Conservation (phyloP, 2,329 filamentous ascomycete species). For the Talaromyces sp. region DNA sequence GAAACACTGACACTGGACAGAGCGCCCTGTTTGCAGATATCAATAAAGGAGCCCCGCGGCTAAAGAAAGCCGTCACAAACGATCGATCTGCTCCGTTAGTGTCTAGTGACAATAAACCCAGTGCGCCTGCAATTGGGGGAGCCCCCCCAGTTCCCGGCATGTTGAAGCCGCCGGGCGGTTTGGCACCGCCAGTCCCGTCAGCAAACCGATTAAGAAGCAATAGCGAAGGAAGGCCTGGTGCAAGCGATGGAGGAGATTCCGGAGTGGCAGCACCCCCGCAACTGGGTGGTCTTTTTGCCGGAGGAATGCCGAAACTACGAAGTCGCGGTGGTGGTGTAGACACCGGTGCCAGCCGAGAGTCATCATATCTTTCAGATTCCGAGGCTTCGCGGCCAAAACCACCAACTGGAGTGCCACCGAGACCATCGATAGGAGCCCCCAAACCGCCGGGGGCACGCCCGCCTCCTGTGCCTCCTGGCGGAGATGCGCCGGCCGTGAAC, state of each 20-base stretch:
- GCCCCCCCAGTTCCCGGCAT: conserved; percentile 76
- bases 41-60: conserved; percentile 61
- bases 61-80: conserved; percentile 87
- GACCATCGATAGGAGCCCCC: conserved; percentile 43
- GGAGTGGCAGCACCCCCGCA: conserved; percentile 65
- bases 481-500: conserved; percentile 49
- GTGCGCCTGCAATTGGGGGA: conserved; percentile 61
- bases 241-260: conserved; percentile 40
- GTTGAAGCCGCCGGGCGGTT: conserved; percentile 54
- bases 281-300: conserved; percentile 80
- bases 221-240: conserved; percentile 55
- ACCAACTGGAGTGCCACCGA: conserved; percentile 22
- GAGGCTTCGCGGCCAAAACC: conserved; percentile 49
- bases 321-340: conserved; percentile 79
- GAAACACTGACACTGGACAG: conserved; percentile 42
- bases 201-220: conserved; percentile 71
- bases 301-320: conserved; percentile 91
- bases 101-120: conserved; percentile 49
- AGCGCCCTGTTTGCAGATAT: conserved; percentile 86
- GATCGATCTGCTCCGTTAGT: conserved; percentile 81
- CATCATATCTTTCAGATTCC: conserved; percentile 77
- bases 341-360: conserved; percentile 65
- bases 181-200: conserved; percentile 66
- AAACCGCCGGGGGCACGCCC: conserved; percentile 52
- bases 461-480: conserved; percentile 44